Conservation (phyloP, 768 basidiomycete species). For the Agaricus subrufescens region DNA sequence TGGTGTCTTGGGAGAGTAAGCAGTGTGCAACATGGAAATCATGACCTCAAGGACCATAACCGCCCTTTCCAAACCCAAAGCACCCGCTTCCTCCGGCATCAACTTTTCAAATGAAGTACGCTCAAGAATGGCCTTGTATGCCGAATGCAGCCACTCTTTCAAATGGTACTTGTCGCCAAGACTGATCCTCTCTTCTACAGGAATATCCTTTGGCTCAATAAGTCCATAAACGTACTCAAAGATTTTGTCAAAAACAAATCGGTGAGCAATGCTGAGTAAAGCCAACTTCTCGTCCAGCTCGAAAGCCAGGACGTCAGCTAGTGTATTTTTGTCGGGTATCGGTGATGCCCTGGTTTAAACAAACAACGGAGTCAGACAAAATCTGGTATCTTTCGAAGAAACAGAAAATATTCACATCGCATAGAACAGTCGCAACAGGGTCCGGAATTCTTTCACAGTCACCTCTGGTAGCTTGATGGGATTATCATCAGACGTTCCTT, state of each 20-base stretch:
- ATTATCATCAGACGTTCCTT: conserved; percentile 26
- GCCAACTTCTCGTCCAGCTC: conserved; percentile 26
- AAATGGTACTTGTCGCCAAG: conserved; percentile 35
- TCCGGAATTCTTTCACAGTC: conserved; percentile 20
- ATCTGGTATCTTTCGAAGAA: too few relatives aligned
- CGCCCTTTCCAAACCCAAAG: conserved; percentile 15
- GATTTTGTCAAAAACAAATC: conserved; percentile 30
- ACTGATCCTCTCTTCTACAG: conserved; percentile 28
- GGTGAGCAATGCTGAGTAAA: conserved; percentile 36
- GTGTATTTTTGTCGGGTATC: neutral
- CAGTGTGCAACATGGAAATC: neutral
- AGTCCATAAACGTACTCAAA: conserved; percentile 28
- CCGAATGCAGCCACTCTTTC: conserved; percentile 31
- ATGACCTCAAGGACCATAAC: neutral
- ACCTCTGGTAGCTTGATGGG: conserved; percentile 31
- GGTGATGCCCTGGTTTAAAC: conserved; percentile 12
- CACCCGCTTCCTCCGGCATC: conserved; percentile 22
- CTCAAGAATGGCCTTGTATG: conserved; percentile 31
- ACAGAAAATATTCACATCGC: too few relatives aligned
- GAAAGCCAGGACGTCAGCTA: neutral
- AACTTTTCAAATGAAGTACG: conserved; percentile 24
- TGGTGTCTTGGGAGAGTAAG: too few relatives aligned
- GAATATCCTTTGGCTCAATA: conserved; percentile 13
- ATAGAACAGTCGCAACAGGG: too few relatives aligned
- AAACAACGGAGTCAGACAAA: conserved; percentile 7